Evolutionary conservation across 371 early-diverging fungal genomes (phyloP).

Genomic region (Actinomortierella ambigua): DNA sequence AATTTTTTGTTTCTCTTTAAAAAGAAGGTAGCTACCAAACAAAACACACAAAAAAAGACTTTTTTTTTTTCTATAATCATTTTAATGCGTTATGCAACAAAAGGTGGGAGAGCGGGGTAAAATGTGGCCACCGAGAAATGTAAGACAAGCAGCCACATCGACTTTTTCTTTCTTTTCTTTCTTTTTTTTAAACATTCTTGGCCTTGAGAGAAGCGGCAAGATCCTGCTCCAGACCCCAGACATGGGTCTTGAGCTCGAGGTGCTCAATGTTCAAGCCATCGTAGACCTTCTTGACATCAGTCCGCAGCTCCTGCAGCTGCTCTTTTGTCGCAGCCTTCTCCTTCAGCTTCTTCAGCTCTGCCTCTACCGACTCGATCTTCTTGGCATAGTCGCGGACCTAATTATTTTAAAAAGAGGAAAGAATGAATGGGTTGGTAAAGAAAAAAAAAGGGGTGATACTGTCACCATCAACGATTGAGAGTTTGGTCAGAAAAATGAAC

Average conservation of each 20-base stretch:
- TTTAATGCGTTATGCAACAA: no score
- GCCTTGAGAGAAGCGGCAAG: conserved; percentile 48
- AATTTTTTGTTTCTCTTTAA: no score
- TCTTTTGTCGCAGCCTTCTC: conserved; percentile 64
- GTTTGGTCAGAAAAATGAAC: background rate
- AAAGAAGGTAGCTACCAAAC: no score
- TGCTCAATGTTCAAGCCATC: conserved; percentile 76
- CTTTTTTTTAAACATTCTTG: conserved; percentile 35
- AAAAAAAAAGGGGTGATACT: no score
- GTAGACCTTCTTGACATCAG: conserved; percentile 73
- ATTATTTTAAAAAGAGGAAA: background rate
- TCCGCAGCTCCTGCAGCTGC: conserved; percentile 67
- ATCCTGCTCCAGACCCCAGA: conserved; percentile 74
- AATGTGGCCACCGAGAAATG: no score
- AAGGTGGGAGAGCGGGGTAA: no score
- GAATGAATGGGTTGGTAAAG: background rate
- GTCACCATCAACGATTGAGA: no score
- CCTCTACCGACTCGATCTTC: conserved; percentile 75
- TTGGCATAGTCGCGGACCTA: conserved; percentile 77
- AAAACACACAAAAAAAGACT: no score
- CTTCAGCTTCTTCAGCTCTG: conserved; percentile 65
- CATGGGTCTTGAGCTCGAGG: conserved; percentile 75
- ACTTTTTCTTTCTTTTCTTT: background rate
- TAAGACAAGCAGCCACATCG: no score
- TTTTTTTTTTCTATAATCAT: no score